These are phyloP conservation scores for Fraxinus ornus DNA, from an alignment of 305 asterid species.

Conservation along the genomic window DNA sequence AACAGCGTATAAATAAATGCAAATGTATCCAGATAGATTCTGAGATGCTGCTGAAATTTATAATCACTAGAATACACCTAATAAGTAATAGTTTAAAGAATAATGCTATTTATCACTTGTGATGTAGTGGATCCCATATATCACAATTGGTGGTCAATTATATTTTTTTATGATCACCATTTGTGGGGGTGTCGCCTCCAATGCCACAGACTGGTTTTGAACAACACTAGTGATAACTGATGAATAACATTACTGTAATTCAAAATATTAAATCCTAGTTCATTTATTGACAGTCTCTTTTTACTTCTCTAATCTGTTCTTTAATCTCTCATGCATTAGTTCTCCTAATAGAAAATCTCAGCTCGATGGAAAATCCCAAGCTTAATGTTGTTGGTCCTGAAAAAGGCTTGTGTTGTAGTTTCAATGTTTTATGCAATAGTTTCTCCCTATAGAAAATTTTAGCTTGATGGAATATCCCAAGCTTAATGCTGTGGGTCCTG, in stretches of 20 bases:
- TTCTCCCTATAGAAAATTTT: neutral
- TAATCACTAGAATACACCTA: neutral
- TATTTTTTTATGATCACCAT: neutral
- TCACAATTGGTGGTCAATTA: neutral
- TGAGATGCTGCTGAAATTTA: neutral
- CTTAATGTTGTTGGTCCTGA: neutral
- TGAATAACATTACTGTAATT: neutral
- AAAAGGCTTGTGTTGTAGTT: neutral
- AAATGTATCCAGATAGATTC: neutral
- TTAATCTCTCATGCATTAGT: neutral
- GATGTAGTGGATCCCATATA: neutral
- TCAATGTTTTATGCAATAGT: neutral
- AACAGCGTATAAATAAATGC: neutral
- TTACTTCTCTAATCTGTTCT: neutral
- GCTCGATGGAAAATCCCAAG: neutral
- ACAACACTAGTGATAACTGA: neutral
- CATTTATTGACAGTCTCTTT: neutral
- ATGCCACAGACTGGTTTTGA: neutral
- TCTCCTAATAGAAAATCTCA: neutral
- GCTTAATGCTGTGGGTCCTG: neutral
- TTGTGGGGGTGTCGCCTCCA: neutral
- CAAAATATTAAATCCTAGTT: neutral
- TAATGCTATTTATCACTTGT: neutral
- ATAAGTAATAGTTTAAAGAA: neutral
- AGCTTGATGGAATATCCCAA: neutral